Base-by-base conservation (phyloP, 257 asterid species). In the Jasminum sambac region DNA sequence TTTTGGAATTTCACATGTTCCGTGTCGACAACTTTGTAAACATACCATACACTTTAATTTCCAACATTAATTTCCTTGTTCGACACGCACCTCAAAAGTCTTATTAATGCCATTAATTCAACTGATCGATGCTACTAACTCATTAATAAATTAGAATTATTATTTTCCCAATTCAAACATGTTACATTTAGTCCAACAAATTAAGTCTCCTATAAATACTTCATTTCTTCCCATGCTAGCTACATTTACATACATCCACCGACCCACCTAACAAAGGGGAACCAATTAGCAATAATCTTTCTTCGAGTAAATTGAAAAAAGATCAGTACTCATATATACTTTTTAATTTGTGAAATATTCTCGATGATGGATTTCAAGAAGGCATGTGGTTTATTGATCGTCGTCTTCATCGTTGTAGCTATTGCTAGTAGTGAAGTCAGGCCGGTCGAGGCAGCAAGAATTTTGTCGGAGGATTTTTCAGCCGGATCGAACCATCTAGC, bases 141-240 rank as follows among this genome's bases (percentile, higher is more conserved):
- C n/a, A n/a, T n/a, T n/a, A n/a, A n/a, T n/a, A n/a, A n/a, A n/a
- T n/a, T 52, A 9, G 26, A 7, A 19, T n/a, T 17, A 19, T 52
- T 19, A 55, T 19, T 12, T 19, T 9, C 2, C 23, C 9, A 13
- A 55, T 8, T 21, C 23, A 25, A 55, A 55, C 19, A 5, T 52
- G 61, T 19, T 52, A 4, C 16, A 19, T 21, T 55, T 19, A 21
- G 26, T 21, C 62, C 26, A 55, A 55, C 62, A 55, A 55, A 55
- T n/a, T n/a, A n/a, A n/a, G n/a, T 23, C 34, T 55, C 30, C 62
- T 55, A 55, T 55, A 55, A 55, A 21, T 55, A 55, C 34, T 55
- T 25, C 10, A 25, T 21, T 55, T 25, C 13, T 8, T 19, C 2
- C 13, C 2, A 30, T 30, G 36, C 1, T 30, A 1, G 4, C 4